Evolutionary conservation across 208 protist genomes (phyloP).

Genomic region (Trypanosomatidae sp.): DNA sequence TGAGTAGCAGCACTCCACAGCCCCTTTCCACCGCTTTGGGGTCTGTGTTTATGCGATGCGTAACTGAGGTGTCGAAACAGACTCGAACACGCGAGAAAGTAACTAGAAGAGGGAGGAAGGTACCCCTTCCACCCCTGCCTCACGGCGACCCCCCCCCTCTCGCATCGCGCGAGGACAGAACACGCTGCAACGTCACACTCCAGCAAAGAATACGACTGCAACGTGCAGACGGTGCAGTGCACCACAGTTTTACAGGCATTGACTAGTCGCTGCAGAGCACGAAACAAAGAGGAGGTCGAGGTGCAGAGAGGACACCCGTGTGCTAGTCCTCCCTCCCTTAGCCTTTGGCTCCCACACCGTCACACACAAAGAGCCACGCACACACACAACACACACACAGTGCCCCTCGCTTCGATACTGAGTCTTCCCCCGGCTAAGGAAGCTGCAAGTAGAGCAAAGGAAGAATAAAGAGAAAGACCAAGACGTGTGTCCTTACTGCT

Average conservation of each 20-base stretch:
- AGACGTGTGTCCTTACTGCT: conserved; percentile 44
- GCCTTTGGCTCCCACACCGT: background rate
- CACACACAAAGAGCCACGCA: background rate
- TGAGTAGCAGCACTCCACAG: background rate
- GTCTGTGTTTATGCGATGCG: conserved; percentile 1
- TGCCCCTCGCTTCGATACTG: background rate
- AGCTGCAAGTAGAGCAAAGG: background rate
- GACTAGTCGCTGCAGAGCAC: background rate
- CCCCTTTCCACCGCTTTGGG: too few species aligned
- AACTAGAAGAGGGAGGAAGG: background rate
- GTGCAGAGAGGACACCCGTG: background rate
- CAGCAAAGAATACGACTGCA: background rate
- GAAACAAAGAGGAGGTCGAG: background rate
- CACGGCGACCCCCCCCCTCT: background rate
- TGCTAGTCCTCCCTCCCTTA: background rate
- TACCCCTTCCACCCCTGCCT: background rate
- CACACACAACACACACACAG: background rate
- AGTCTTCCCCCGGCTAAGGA: background rate
- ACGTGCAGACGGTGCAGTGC: background rate
- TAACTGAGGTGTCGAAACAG: background rate
- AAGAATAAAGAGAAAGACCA: background rate
- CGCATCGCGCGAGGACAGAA: background rate
- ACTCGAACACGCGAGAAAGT: background rate
- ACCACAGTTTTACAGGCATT: background rate
- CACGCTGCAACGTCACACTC: background rate